Conservation (phyloP, 2,329 filamentous ascomycete species). For the Fusarium continuum region DNA sequence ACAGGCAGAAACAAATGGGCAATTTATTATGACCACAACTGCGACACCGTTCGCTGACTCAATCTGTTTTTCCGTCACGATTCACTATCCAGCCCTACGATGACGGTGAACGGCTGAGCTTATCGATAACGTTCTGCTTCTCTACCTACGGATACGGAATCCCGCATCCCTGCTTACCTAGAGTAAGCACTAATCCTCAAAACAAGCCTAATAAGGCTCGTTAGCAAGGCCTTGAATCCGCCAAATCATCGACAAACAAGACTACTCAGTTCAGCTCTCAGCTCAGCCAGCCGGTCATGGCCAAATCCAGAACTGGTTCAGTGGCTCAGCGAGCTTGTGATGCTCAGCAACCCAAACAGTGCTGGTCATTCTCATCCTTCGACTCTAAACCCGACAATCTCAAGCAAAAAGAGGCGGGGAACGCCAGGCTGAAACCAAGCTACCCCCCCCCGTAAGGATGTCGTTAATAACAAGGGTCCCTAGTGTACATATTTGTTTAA, state of each 20-base stretch:
- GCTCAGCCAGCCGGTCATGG: not conserved
- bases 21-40: not conserved
- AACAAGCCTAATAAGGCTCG: not conserved
- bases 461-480: not conserved
- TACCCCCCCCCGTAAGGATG: not conserved
- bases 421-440: constrained; percentile 7
- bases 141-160: not conserved
- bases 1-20: no score
- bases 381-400: no score
- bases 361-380: no score
- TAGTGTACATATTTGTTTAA: constrained; percentile 1
- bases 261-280: not conserved
- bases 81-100: not conserved
- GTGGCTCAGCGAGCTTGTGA: not conserved
- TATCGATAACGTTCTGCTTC: not conserved
- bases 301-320: not conserved
- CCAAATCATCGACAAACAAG: not conserved
- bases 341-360: no score
- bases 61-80: no score
- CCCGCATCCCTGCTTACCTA: not conserved
- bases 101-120: not conserved
- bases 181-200: constrained; percentile 15
- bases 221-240: not conserved
- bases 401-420: not conserved
- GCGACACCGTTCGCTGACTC: no score